A percentile compares a stretch with the other conserved stretches of the same genome.
Evolutionary conservation across 257 asterid species (phyloP).

Genomic region (Fraxinus pennsylvanica): DNA sequence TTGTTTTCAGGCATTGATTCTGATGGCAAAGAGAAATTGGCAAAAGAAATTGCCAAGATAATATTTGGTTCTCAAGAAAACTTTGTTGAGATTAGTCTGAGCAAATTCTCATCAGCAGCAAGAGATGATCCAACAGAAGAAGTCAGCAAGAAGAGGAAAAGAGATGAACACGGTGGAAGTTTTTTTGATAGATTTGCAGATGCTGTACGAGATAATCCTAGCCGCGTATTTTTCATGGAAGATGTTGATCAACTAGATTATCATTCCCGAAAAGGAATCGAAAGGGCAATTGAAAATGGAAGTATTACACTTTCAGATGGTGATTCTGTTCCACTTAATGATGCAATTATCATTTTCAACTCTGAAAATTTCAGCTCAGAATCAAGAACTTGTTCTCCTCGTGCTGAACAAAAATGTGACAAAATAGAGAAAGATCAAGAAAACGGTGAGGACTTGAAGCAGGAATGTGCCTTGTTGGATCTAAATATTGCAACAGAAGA

Average conservation of each 20-base stretch:
- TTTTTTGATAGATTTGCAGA: constrained; percentile 60
- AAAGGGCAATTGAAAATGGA: constrained; percentile 51
- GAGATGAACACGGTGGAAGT: constrained; percentile 59
- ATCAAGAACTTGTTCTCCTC: constrained; percentile 32
- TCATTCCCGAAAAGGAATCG: constrained; percentile 43
- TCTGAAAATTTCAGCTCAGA: constrained; percentile 36
- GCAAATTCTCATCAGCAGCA: constrained; percentile 42
- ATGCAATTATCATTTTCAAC: constrained; percentile 70
- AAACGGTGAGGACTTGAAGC: constrained; percentile 16
- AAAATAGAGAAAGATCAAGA: constrained; percentile 21
- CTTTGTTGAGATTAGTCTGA: constrained; percentile 46
- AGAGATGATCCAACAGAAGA: constrained; percentile 39
- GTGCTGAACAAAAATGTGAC: background rate
- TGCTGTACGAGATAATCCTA: constrained; percentile 59
- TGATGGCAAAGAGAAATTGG: constrained; percentile 62
- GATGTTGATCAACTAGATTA: constrained; percentile 58
- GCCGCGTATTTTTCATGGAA: constrained; percentile 68
- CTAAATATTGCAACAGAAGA: constrained; percentile 66
- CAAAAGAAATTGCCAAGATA: constrained; percentile 60
- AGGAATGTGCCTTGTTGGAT: constrained; percentile 49
- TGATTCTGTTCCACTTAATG: constrained; percentile 51
- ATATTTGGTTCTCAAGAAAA: constrained; percentile 60
- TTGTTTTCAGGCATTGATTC: constrained; percentile 65
- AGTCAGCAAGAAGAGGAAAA: constrained; percentile 57
- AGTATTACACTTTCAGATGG: constrained; percentile 31